Evolutionary conservation across 1,139 yeast species (phyloP), one percentile per base, ranked within the genome.

Genomic region (Yamadazyma jaroonii): DNA sequence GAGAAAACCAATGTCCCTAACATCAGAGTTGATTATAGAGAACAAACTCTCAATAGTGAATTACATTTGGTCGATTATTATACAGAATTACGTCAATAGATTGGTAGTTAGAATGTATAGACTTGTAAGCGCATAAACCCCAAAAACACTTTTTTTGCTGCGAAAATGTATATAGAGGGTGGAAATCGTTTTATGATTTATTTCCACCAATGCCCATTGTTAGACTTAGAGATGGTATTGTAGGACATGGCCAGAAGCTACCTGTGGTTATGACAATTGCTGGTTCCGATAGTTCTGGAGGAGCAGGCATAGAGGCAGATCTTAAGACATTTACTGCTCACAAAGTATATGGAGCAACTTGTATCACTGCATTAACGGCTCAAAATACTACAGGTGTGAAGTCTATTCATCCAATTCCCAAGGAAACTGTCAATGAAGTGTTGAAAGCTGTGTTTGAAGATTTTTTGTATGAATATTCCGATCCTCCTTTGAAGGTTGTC

Each of bases 281-380:
- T 9, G 96, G 96, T 0, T 84, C 95, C 0, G 97, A 89, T 56
- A 78, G 84, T 35, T 84, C 95, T 3, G 97, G 97, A 2, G 97
- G 97, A 4, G 97, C 97, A 1, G 97, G 97, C 9, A 81, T 89
- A 40, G 97, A 89, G 54, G 97, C 97, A 0, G 97, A 89, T 57
- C 58, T 89, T 37, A 89, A 89, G 60, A 84, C 96, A 0, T 76
- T 89, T 42, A 72, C 86, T 3, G 87, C 84, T 3, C 90, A 86
- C 53, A 74, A 77, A 15, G 89, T 88, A 34, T 89, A 83, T 54
- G 96, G 88, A 1, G 62, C 84, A 59, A 85, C 95, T 1, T 83
- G 92, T 55, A 80, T 86, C 30, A 74, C 89, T 0, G 95, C 92
- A 1, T 61, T 89, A 46, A 88, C 96, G 0, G 90, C 92, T 3